Percentiles rank a stretch among this genome's conserved stretches.
phyloP scores from a whole-genome alignment of 176 grass and related monocot genomes.

The Carex kokanica region DNA sequence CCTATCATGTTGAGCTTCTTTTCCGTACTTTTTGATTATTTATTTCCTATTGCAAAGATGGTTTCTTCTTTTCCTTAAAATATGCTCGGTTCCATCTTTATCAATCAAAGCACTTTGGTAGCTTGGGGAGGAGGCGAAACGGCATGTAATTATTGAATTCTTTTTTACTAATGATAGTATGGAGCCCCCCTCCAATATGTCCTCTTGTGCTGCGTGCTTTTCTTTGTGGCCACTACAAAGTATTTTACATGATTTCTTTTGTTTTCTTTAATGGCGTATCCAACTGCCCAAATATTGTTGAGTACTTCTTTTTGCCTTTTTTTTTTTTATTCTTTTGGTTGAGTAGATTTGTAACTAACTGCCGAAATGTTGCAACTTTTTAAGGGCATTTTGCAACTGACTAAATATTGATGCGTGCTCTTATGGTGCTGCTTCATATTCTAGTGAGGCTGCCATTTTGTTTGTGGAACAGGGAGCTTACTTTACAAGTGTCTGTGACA shows the following conservation, averaged over 20 bases:
- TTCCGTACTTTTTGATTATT: constrained; percentile 10
- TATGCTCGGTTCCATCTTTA: constrained; percentile 28
- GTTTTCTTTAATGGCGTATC: constrained; percentile 9
- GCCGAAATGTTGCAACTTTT: neutral
- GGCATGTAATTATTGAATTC: constrained; percentile 9
- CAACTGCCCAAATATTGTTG: neutral
- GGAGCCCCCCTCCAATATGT: constrained; percentile 1
- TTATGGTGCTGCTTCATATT: constrained; percentile 10
- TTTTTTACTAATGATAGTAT: neutral
- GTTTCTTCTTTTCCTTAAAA: constrained; percentile 25
- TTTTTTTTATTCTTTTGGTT: neutral
- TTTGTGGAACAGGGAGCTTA: constrained; percentile 22
- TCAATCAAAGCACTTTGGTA: constrained; percentile 26
- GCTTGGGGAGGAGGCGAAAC: constrained; percentile 12
- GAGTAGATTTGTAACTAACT: constrained; percentile 21
- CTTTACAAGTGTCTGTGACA: constrained; percentile 6
- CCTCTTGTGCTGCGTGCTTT: neutral
- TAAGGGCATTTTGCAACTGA: constrained; percentile 8
- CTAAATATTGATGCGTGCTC: neutral
- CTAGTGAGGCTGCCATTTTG: constrained; percentile 13
- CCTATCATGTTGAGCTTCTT: neutral
- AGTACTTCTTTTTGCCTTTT: neutral
- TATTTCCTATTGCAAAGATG: constrained; percentile 11
- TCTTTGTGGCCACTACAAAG: constrained; percentile 6
- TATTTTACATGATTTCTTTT: neutral